A percentile compares a stretch with the other conserved stretches of the same genome.
Conservation (phyloP, 192 early-diverging fungal species). For the Diversispora eburnea region DNA sequence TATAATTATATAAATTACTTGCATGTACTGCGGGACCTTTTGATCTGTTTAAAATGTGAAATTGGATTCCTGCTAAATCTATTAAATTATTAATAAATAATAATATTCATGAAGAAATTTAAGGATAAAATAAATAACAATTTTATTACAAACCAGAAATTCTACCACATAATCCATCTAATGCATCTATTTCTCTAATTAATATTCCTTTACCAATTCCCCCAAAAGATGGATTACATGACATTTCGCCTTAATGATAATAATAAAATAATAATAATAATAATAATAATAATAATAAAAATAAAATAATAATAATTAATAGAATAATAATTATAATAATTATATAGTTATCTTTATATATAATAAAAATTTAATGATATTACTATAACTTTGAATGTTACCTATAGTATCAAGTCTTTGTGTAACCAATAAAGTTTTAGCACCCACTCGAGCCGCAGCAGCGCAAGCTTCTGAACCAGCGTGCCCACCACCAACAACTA, state of each 20-base stretch:
- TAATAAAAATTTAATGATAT: neutral
- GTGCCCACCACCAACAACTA: constrained; percentile 82
- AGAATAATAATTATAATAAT: neutral
- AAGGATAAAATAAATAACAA: neutral
- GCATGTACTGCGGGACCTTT: constrained; percentile 80
- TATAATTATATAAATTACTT: constrained; percentile 6
- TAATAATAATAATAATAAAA: neutral
- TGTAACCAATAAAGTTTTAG: constrained; percentile 68
- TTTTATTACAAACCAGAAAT: constrained; percentile 49
- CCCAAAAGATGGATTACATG: constrained; percentile 84
- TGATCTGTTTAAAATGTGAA: constrained; percentile 74
- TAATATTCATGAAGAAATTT: neutral
- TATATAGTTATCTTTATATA: neutral
- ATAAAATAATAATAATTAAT: neutral
- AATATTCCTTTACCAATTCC: constrained; percentile 81
- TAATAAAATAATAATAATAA: neutral
- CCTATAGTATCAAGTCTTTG: constrained; percentile 73
- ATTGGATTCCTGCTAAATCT: constrained; percentile 78
- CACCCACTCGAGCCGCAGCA: constrained; percentile 71
- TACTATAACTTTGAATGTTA: constrained; percentile 14
- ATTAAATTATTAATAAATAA: neutral
- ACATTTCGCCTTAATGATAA: constrained; percentile 65
- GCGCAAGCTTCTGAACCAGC: constrained; percentile 80
- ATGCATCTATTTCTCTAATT: constrained; percentile 75
- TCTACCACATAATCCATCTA: constrained; percentile 79